Evolutionary conservation across 441 rosid species (phyloP).

Genomic region (Corymbia calophylla): DNA sequence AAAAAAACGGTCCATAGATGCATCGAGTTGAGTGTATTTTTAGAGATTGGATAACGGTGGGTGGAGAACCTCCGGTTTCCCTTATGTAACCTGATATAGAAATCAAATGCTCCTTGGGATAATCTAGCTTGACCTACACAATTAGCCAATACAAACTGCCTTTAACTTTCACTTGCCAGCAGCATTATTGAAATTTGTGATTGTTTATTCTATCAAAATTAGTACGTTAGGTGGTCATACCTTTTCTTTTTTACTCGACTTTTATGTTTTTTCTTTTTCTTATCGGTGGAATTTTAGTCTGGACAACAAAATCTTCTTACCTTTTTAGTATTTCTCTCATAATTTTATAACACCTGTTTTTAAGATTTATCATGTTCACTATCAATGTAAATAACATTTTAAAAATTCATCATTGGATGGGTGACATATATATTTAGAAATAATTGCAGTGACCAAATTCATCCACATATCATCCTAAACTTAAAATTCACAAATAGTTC

Average conservation of each 20-base stretch:
- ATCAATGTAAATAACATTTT: neutral
- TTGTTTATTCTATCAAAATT: neutral
- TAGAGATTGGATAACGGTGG: neutral
- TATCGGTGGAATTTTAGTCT: neutral
- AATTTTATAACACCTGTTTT: neutral
- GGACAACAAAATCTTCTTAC: neutral
- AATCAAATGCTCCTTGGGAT: neutral
- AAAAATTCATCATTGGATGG: neutral
- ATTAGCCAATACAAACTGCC: neutral
- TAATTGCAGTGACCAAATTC: neutral
- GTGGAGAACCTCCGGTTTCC: neutral
- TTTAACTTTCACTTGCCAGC: neutral
- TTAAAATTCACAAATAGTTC: neutral
- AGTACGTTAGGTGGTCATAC: neutral
- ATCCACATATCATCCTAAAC: neutral
- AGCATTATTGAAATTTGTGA: neutral
- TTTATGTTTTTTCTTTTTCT: neutral
- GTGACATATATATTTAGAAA: neutral
- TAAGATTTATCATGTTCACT: neutral
- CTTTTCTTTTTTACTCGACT: neutral
- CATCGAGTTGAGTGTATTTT: neutral
- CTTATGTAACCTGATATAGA: neutral
- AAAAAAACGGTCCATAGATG: neutral
- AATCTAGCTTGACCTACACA: neutral
- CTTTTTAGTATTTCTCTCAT: neutral